phyloP scores from a whole-genome alignment of 2,329 filamentous ascomycete genomes.

The Blumeria hordei region DNA sequence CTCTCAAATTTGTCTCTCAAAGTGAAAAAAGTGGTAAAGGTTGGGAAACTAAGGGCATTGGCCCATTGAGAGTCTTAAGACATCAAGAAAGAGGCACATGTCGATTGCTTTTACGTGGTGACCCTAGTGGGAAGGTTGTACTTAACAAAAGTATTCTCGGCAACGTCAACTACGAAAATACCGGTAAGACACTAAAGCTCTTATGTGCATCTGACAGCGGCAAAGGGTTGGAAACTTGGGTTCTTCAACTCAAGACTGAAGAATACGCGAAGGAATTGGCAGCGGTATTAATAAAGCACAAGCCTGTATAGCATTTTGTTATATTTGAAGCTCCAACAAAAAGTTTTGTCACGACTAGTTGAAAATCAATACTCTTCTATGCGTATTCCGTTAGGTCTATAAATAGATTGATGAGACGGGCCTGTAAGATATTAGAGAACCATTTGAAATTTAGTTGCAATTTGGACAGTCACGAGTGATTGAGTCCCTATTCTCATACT shows the following conservation, averaged over 20 bases:
- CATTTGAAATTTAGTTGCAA: no score
- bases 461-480: no score
- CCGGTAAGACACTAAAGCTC: slow-evolving; percentile 34
- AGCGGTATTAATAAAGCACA: slow-evolving; percentile 10
- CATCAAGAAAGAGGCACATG: slow-evolving; percentile 43
- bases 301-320: neutral
- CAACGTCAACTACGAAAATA: slow-evolving; percentile 34
- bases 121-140: slow-evolving; percentile 48
- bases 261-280: slow-evolving; percentile 25
- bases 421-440: no score
- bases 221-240: slow-evolving; percentile 40
- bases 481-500: no score
- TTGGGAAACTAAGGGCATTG: slow-evolving; percentile 49
- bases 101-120: slow-evolving; percentile 47
- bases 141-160: slow-evolving; percentile 45
- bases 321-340: no score
- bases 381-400: no score
- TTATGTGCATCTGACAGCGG: slow-evolving; percentile 32
- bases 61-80: slow-evolving; percentile 46
- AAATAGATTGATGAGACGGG: no score
- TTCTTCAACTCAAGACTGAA: slow-evolving; percentile 40
- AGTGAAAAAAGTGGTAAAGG: slow-evolving; percentile 24
- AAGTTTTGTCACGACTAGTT: no score
- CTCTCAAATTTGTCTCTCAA: slow-evolving; percentile 32
- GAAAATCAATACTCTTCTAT: no score